Conservation (phyloP, 192 early-diverging fungal genomes). For the Cetraspora pellucida region DNA sequence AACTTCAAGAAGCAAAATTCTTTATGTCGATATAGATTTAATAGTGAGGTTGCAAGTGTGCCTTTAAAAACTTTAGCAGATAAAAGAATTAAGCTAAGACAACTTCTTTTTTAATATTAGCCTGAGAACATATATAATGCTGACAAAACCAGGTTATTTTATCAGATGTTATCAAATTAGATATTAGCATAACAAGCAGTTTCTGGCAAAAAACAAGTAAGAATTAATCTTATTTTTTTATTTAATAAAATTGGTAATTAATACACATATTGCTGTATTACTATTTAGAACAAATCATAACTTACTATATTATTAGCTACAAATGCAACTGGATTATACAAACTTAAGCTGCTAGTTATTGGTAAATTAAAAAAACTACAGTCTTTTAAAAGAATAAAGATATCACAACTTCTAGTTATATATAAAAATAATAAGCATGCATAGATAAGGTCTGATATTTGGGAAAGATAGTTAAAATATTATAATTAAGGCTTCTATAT, state of each 20-base stretch:
- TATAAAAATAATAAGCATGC: conserved; percentile 9
- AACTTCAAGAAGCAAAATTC: background rate
- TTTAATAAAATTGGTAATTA: no score
- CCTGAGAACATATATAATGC: no score
- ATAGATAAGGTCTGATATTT: background rate
- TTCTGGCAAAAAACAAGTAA: no score
- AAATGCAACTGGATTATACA: background rate
- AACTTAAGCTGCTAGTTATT: background rate
- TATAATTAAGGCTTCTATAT: no score
- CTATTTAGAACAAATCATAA: background rate
- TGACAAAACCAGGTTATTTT: no score
- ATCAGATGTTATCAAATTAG: no score
- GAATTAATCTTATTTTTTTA: no score
- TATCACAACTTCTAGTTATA: background rate
- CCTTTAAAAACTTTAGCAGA: background rate
- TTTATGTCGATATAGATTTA: background rate
- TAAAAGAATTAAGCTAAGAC: background rate
- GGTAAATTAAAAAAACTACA: background rate
- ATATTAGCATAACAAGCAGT: no score
- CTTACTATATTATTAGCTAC: background rate
- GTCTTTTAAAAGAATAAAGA: background rate
- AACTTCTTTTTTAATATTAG: no score
- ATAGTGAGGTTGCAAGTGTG: conserved; percentile 1
- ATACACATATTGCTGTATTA: no score
- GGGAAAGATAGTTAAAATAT: background rate